phyloP scores from a whole-genome alignment of 495 filamentous ascomycete genomes.

The Xylaria castorea region DNA sequence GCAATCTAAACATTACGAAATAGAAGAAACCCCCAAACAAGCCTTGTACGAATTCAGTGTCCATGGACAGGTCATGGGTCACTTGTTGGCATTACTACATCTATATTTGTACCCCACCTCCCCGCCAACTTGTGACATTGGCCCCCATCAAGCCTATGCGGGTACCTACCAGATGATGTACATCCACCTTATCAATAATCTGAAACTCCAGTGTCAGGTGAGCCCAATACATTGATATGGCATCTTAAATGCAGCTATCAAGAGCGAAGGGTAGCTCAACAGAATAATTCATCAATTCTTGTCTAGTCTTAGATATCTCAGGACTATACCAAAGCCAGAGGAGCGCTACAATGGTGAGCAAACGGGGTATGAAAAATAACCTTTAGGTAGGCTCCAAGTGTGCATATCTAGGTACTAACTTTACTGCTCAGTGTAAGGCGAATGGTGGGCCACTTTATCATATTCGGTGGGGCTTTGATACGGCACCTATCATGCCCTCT shows the following conservation, averaged over 20 bases:
- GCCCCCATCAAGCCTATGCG: background rate
- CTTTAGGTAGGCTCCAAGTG: background rate
- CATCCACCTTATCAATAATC: background rate
- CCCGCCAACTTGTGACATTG: slow-evolving; percentile 24
- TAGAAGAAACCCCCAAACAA: background rate
- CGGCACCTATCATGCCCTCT: background rate
- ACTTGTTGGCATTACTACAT: background rate
- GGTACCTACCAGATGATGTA: background rate
- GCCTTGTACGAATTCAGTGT: background rate
- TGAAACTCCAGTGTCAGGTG: background rate
- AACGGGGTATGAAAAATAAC: background rate
- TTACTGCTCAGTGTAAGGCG: background rate
- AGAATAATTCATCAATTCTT: background rate
- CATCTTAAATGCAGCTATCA: background rate
- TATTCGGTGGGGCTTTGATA: background rate
- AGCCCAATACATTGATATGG: background rate
- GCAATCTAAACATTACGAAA: background rate
- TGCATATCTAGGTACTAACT: background rate
- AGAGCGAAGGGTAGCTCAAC: background rate
- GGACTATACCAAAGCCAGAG: background rate
- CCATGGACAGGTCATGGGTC: background rate
- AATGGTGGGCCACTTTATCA: slow-evolving; percentile 9
- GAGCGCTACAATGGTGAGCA: background rate
- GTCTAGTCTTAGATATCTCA: background rate
- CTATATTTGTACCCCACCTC: slow-evolving; percentile 14